Percentiles rank a stretch among this genome's conserved stretches.
Conservation (phyloP, 208 protist genomes). For the Herpetomonas samuelpessoai region DNA sequence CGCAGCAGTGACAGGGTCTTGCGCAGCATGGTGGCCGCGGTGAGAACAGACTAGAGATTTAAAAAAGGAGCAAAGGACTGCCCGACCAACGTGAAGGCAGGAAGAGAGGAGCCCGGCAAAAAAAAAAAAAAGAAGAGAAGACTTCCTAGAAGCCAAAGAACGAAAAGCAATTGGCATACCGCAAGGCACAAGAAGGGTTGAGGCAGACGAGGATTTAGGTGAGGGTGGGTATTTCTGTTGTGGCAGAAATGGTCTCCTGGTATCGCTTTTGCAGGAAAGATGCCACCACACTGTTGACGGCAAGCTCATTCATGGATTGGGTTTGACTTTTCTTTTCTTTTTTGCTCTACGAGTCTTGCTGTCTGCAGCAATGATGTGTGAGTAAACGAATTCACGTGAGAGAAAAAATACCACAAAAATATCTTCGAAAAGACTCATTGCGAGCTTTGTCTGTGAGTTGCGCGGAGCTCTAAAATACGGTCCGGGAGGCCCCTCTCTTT, state of each 20-base stretch:
- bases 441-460: background rate
- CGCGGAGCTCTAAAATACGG: background rate
- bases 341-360: background rate
- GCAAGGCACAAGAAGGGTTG: too few species aligned
- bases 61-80: too few species aligned
- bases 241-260: too few species aligned
- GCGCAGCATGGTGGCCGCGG: constrained; percentile 34
- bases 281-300: too few species aligned
- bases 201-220: too few species aligned
- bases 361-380: too few species aligned
- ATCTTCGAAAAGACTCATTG: background rate
- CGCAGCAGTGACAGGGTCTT: constrained; percentile 38
- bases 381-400: too few species aligned
- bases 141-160: background rate
- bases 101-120: constrained; percentile 3
- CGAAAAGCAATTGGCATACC: background rate
- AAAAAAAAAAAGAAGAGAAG: constrained; percentile 14
- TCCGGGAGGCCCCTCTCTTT: background rate
- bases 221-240: too few species aligned
- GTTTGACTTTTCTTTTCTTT: background rate
- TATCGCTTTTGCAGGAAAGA: too few species aligned
- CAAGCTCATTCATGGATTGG: too few species aligned
- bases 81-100: too few species aligned
- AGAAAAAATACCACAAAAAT: background rate
- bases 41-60: background rate